A percentile compares a stretch with the other conserved stretches of the same genome.
phyloP scores from a whole-genome alignment of 2,329 filamentous ascomycete genomes.

The Fusarium sp. region DNA sequence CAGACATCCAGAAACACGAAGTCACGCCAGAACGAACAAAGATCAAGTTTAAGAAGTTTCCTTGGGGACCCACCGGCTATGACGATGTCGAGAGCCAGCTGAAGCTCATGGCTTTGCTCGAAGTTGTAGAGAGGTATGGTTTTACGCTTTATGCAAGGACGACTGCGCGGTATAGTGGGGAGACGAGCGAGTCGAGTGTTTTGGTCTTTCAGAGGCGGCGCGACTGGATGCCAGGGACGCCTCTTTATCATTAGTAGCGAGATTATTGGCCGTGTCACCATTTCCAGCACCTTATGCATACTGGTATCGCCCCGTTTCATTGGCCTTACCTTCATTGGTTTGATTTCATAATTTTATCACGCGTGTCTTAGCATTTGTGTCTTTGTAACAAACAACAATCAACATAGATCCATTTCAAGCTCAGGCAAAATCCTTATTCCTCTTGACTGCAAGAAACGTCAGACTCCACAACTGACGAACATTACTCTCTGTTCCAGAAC shows the following conservation, averaged over 20 bases:
- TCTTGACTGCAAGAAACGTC: conserved; percentile 36
- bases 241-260: not conserved
- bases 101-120: conserved; percentile 19
- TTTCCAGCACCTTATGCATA: too few species aligned
- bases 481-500: conserved; percentile 38
- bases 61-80: not conserved
- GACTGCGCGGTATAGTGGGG: conserved; percentile 1
- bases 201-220: conserved; percentile 26
- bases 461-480: conserved; percentile 42
- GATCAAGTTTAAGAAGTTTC: conserved; percentile 23
- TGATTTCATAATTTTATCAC: not conserved
- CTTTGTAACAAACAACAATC: too few species aligned
- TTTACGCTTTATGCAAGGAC: conserved; percentile 18
- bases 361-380: not conserved
- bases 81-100: conserved; percentile 12
- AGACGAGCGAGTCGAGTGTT: conserved; percentile 9
- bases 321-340: not conserved
- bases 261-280: too few species aligned
- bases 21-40: conserved; percentile 5
- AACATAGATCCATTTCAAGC: too few species aligned
- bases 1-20: conserved; percentile 18
- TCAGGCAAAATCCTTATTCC: conserved; percentile 1
- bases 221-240: not conserved
- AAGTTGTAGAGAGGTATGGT: conserved; percentile 12
- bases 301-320: too few species aligned